Conservation (phyloP, 441 rosid genomes). For the Populus tomentosa region DNA sequence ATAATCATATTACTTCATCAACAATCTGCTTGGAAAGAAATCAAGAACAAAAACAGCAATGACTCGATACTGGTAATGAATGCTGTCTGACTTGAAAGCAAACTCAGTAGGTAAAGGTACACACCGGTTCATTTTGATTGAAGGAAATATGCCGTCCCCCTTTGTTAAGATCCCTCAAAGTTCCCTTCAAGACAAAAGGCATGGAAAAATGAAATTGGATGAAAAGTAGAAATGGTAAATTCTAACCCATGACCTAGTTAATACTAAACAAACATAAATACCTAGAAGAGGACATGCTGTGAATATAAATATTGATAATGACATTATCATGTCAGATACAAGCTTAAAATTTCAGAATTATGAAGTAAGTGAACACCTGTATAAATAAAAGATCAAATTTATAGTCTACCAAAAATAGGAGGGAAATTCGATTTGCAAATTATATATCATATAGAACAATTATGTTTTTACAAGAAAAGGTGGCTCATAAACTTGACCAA, state of each 20-base stretch:
- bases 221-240: neutral
- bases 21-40: neutral
- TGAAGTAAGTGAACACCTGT: neutral
- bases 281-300: neutral
- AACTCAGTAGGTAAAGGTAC: slow-evolving; percentile 12
- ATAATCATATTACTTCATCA: neutral
- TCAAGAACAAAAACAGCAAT: neutral
- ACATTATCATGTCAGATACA: neutral
- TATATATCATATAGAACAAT: neutral
- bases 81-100: neutral
- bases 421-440: neutral
- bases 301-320: neutral
- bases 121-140: slow-evolving; percentile 38
- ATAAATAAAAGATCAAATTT: neutral
- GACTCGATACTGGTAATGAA: neutral
- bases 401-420: neutral
- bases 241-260: neutral
- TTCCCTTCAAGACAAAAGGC: slow-evolving; percentile 33
- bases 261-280: neutral
- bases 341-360: neutral
- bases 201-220: slow-evolving; percentile 12
- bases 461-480: neutral
- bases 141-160: slow-evolving; percentile 33
- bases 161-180: slow-evolving; percentile 50
- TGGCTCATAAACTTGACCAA: neutral